Base-by-base conservation (phyloP, 2,329 filamentous ascomycete species). In the Didymella sp. region DNA sequence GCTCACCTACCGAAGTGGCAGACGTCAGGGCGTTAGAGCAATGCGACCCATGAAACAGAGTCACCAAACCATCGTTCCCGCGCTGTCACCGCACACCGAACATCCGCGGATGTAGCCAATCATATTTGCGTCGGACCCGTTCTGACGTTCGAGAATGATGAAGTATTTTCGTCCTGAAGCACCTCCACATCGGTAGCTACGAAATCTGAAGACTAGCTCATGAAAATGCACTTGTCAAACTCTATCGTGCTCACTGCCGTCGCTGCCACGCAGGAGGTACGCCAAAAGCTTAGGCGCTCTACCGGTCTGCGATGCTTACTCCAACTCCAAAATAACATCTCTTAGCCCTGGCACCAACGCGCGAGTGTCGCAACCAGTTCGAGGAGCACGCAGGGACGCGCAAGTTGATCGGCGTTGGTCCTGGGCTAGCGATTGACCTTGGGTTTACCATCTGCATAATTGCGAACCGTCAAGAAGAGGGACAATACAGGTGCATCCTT, bases 31-130 rank as follows among this genome's bases (percentile, higher is more conserved):
- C 58, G 61, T 57, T 56, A 55, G 42, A 43, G 58, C 59, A 51
- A 62, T 65, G 66, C 59, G 52, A 59, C 64, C 66, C 56, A 53
- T 66, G 67, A 69, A 70, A 71, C 68, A 60, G 50, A 54, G 51
- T 57, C 52, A 58, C 59, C 59, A 61, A 64, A 64, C 67, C 55
- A 61, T 60, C 59, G 54, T 59, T 59, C 56, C 60, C 61, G 55
- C 44, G 41, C 59, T 45, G 45, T 51, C 59, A 58, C 56, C 35
- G 52, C 51, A 53, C 52, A 33, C 28, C 40, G 30, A 25, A 38
- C 40, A 61, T 48, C 60, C 51, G 47, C 57, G 45, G 49, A 54
- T 59, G 37, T 42, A 37, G 56, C 66, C 65, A 67, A 64, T 70
- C 55, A 46, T 33, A 46, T 37, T 27, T 22, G 22, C 38, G 17